These are phyloP conservation scores for Wickerhamiella pararugosa DNA, from an alignment of 1,139 yeast species.

Conservation along the genomic window DNA sequence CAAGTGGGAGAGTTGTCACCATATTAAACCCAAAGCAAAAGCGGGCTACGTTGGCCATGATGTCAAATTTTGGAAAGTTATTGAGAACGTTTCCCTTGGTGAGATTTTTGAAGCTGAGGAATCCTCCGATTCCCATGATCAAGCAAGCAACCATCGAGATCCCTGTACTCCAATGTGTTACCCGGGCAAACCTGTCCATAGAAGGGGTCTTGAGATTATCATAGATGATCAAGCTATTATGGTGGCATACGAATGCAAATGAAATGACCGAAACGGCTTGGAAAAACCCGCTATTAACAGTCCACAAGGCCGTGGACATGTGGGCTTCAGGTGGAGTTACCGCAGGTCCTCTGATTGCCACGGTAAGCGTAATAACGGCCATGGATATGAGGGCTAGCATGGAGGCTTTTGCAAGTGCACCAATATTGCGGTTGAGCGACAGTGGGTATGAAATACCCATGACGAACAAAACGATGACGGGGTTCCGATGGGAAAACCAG, in stretches of 20 bases:
- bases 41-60: constrained; percentile 62
- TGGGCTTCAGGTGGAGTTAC: constrained; percentile 16
- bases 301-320: constrained; percentile 29
- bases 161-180: constrained; percentile 74
- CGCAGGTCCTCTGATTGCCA: constrained; percentile 60
- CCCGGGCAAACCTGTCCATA: constrained; percentile 50
- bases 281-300: constrained; percentile 52
- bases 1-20: constrained; percentile 87
- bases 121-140: constrained; percentile 68
- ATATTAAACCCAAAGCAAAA: constrained; percentile 86
- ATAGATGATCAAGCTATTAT: constrained; percentile 77
- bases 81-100: constrained; percentile 81
- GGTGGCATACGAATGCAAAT: constrained; percentile 90
- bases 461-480: constrained; percentile 55
- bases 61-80: constrained; percentile 65
- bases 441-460: constrained; percentile 67
- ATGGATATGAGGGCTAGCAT: constrained; percentile 77
- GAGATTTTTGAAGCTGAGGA: constrained; percentile 53
- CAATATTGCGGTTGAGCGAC: constrained; percentile 65
- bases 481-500: constrained; percentile 48
- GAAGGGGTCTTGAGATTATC: constrained; percentile 70
- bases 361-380: constrained; percentile 61
- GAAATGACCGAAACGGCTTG: constrained; percentile 88
- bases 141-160: constrained; percentile 71
- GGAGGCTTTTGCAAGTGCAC: constrained; percentile 76